phyloP scores from a whole-genome alignment of 306 rosid genomes.

The Cicer cuneatum region DNA sequence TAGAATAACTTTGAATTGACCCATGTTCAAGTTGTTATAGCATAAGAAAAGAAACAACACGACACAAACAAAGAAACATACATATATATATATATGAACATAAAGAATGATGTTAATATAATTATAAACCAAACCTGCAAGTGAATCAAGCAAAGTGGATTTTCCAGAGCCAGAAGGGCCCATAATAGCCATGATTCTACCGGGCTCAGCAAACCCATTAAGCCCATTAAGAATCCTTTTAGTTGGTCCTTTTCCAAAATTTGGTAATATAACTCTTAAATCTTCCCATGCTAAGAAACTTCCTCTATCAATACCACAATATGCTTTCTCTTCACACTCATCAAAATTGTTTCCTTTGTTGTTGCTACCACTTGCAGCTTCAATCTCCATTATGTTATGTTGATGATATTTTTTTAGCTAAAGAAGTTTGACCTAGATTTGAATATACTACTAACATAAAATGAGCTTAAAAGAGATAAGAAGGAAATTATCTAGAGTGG shows the following conservation, averaged over 20 bases:
- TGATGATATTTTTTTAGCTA: neutral
- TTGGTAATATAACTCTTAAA: constrained; percentile 71
- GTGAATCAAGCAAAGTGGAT: constrained; percentile 82
- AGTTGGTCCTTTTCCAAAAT: constrained; percentile 76
- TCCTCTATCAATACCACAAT: constrained; percentile 61
- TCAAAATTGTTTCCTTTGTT: constrained; percentile 27
- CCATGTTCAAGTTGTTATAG: constrained; percentile 10
- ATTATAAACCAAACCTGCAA: constrained; percentile 53
- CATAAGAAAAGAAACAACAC: constrained; percentile 3
- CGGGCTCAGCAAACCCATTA: constrained; percentile 83
- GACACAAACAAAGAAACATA: neutral
- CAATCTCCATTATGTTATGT: constrained; percentile 63
- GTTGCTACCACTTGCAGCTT: constrained; percentile 31
- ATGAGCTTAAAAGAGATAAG: neutral
- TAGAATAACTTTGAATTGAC: neutral
- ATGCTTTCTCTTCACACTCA: constrained; percentile 16
- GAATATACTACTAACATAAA: neutral
- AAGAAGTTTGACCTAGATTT: constrained; percentile 7
- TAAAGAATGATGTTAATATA: too few species aligned
- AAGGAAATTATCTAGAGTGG: neutral
- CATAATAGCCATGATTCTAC: constrained; percentile 88
- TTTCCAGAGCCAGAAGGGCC: constrained; percentile 97
- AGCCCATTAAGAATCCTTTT: constrained; percentile 80
- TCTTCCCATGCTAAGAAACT: constrained; percentile 90
- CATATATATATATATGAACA: too few species aligned